A percentile compares a stretch with the other conserved stretches of the same genome.
Conservation (phyloP, 371 early-diverging fungal species). For the Neoconidiobolus thromboides region DNA sequence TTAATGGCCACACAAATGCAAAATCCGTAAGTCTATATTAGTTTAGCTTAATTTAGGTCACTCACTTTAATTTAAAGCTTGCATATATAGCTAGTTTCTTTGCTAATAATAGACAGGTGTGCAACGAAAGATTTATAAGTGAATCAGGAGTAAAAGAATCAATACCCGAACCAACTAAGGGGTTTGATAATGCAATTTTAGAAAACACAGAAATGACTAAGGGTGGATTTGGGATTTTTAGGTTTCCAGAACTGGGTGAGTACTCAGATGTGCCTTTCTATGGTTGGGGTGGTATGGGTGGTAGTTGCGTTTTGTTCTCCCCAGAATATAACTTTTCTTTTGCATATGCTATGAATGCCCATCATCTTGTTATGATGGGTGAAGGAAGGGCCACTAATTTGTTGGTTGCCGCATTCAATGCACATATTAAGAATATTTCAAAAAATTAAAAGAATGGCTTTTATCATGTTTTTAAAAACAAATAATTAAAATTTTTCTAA, state of each 20-base stretch:
- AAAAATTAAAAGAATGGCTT: no score
- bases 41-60: no score
- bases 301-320: slow-evolving; percentile 31
- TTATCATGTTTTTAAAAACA: no score
- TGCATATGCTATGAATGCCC: slow-evolving; percentile 26
- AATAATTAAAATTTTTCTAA: no score
- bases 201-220: slow-evolving; percentile 8
- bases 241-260: slow-evolving; percentile 15
- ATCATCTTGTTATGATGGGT: slow-evolving; percentile 5
- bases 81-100: background rate
- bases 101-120: background rate
- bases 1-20: background rate
- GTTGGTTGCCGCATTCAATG: background rate
- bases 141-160: background rate
- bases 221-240: slow-evolving; percentile 15
- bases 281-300: slow-evolving; percentile 37
- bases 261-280: slow-evolving; percentile 9
- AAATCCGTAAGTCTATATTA: background rate
- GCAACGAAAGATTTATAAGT: background rate
- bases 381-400: slow-evolving; percentile 2
- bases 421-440: no score
- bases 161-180: background rate
- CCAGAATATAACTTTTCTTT: slow-evolving; percentile 27
- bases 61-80: background rate
- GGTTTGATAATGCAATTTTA: slow-evolving; percentile 8